Conservation (phyloP, 2,329 filamentous ascomycete genomes). For the Purpureocillium takamizusanense region DNA sequence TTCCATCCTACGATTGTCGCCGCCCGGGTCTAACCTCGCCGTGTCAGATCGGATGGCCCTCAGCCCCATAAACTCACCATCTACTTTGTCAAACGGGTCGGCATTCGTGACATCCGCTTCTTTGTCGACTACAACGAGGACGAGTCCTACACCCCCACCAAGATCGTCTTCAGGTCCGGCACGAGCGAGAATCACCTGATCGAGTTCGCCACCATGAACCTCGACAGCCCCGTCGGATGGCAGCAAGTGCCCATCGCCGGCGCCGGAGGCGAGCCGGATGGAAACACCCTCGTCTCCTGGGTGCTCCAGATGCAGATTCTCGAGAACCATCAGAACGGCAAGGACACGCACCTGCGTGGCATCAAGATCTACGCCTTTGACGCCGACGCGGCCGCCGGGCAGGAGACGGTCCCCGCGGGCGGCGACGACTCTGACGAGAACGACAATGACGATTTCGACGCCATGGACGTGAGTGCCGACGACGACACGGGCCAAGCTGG, state of each 20-base stretch:
- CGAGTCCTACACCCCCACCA: constrained; percentile 93
- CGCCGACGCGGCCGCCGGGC: constrained; percentile 32
- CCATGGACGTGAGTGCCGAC: constrained; percentile 15
- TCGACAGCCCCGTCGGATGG: constrained; percentile 79
- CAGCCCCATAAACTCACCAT: constrained; percentile 77
- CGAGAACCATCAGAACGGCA: constrained; percentile 98
- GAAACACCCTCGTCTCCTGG: constrained; percentile 74
- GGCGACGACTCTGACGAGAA: too few relatives aligned
- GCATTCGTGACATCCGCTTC: constrained; percentile 69
- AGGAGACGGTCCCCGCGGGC: constrained; percentile 21
- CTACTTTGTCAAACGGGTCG: constrained; percentile 76
- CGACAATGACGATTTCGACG: constrained; percentile 11
- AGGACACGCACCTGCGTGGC: constrained; percentile 93
- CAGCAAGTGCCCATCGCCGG: constrained; percentile 64
- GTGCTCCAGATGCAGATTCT: constrained; percentile 83
- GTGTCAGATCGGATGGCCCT: constrained; percentile 63
- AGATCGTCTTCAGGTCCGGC: constrained; percentile 80
- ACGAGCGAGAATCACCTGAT: constrained; percentile 88
- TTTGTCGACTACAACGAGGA: constrained; percentile 88
- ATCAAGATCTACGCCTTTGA: constrained; percentile 72
- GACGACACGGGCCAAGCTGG: constrained; percentile 7
- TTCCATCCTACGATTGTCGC: not conserved
- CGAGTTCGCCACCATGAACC: constrained; percentile 72
- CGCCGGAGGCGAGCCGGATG: constrained; percentile 51
- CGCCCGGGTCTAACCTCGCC: not conserved